These are phyloP conservation scores for Aethionema arabicum DNA, from an alignment of 345 rosid genomes.

Conservation along the genomic window DNA sequence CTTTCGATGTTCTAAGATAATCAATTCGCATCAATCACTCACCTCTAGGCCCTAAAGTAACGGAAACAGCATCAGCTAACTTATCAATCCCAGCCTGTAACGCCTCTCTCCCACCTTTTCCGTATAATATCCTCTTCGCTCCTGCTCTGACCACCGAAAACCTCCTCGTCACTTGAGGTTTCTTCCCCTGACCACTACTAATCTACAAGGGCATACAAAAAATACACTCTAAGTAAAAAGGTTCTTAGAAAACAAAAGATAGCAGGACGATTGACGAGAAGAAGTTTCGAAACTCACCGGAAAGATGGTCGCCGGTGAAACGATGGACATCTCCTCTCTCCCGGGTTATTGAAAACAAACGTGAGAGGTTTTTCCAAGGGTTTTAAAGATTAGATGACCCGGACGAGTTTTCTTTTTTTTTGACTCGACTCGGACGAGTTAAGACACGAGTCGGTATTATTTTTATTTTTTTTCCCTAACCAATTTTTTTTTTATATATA, in stretches of 20 bases:
- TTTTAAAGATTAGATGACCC: conserved; percentile 11
- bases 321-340: conserved; percentile 34
- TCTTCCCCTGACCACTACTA: conserved; percentile 33
- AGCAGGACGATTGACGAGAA: background rate
- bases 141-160: conserved; percentile 63
- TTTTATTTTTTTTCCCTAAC: no score
- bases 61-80: conserved; percentile 86
- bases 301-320: conserved; percentile 21
- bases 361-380: conserved; percentile 30
- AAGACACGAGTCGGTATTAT: no score
- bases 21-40: conserved; percentile 4
- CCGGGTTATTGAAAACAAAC: conserved; percentile 4
- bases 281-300: conserved; percentile 14
- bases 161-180: conserved; percentile 34
- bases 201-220: conserved; percentile 40
- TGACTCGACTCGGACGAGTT: no score
- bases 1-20: background rate
- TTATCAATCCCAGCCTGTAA: conserved; percentile 83
- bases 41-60: conserved; percentile 85
- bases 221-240: background rate
- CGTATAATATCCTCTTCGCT: conserved; percentile 64
- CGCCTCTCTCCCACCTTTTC: conserved; percentile 67
- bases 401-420: conserved; percentile 10
- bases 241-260: background rate
- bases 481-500: no score